Base-by-base conservation (phyloP, 306 rosid genomes). In the Vigna nakashimae region DNA sequence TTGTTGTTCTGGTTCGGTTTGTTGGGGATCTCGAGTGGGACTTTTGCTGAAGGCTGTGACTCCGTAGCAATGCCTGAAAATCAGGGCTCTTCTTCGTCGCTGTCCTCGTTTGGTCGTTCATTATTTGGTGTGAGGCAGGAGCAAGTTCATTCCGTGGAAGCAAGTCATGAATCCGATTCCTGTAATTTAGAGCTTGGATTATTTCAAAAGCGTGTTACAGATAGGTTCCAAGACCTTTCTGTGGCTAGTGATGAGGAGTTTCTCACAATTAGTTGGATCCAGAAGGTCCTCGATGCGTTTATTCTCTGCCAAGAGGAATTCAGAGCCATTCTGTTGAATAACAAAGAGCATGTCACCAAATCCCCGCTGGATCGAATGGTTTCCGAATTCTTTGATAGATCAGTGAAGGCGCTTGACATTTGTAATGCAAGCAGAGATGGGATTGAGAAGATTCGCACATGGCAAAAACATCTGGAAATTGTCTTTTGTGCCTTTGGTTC, bases 331-430 rank as follows among this genome's bases (percentile, higher is more conserved):
- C 68, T 92, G 69, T 80, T 79, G 87, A 88, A 86, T 13, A 87
- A 88, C 74, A 87, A 84, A 75, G 87, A 40, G 45, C 81, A 63
- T 77, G 79, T 87, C 69, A 79, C 85, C 0, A 90, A 88, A 59
- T 82, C 93, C 0, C 97, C 97, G 1, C 78, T 92, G 83, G 91
- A 90, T 70, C 87, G 90, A 6, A 53, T 82, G 86, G 43, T 80
- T 57, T 87, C 84, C 45, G 97, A 88, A 15, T 92, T 88, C 80
- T 81, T 90, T 28, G 97, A 90, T 50, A 87, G 89, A 75, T 84
- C 91, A 13, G 88, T 92, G 83, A 90, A 92, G 88, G 95, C 93
- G 2, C 97, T 92, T 60, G 95, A 92, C 56, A 90, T 92, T 45
- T 92, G 97, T 71, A 92, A 92, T 74, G 95, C 91, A 4, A 77